Evolutionary conservation across 2,329 filamentous ascomycete genomes (phyloP), one percentile per base, ranked within the genome.

Genomic region (Pleomassaria siparia): DNA sequence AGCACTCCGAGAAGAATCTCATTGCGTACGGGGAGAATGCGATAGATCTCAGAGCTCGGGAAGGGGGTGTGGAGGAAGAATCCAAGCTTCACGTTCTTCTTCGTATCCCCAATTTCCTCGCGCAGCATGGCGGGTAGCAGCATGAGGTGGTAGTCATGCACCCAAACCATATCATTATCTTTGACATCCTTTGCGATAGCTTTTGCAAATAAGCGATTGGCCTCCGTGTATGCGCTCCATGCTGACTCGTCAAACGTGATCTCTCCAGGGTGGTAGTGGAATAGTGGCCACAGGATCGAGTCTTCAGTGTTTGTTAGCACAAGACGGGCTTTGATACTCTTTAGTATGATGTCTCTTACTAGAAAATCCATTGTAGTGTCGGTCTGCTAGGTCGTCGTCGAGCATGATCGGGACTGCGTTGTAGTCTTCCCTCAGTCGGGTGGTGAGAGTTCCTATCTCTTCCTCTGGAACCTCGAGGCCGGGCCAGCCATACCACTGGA

Each of bases 401-500:
- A 97, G 85, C 70, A 96, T 96, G 45, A 99, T 88, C 1, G 94
- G 92, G 32, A 95, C 84, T 7, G 92, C 91, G 59, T 87, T 86
- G 72, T 95, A 91, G 63, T 96, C 88, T 18, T 94, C 85, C 74
- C 89, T 88, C 65, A 97, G 77, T 55, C 87, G 84, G 65, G 87
- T 80, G 66, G 84, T 87, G 71, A 99, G 85, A 46, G 80, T 79
- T 2, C 81, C 78, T 35, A 89, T 81, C 72, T 97, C 92, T 46
- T 84, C 81, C 54, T 95, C 89, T 30, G 92, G 92, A 4, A 97
- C 85, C 72, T 97, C 90, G 40, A 96, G 76, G 29, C 94, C 94
- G 1, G 94, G 91, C 92, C 94, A 97, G 59, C 94, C 94, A 73
- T 97, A 97, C 94, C 94, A 99, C 72, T 94, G 89, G 73, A 97